phyloP scores from a whole-genome alignment of 176 grass and related monocot species.

The Puya raimondii region DNA sequence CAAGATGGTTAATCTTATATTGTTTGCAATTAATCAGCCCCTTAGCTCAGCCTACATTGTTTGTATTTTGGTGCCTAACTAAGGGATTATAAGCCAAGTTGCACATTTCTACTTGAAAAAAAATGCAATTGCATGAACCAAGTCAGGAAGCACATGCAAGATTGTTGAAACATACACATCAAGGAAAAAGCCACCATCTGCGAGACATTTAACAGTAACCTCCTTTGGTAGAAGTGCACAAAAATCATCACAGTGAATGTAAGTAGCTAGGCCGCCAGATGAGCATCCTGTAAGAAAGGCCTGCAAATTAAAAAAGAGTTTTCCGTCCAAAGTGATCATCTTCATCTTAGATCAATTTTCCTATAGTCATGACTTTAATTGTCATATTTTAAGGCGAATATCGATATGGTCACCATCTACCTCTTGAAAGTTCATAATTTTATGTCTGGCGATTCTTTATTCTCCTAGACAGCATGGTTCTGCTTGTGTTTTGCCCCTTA shows the following conservation, averaged over 20 bases:
- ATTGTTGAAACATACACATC: conserved; percentile 30
- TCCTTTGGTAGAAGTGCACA: conserved; percentile 47
- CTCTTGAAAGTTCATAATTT: too few relatives aligned
- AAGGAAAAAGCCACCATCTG: conserved; percentile 82
- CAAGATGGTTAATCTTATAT: too few relatives aligned
- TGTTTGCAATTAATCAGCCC: too few relatives aligned
- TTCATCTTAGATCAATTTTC: background rate
- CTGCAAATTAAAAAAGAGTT: conserved; percentile 21
- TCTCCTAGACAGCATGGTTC: too few relatives aligned
- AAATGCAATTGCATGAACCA: background rate
- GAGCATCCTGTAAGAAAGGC: conserved; percentile 77
- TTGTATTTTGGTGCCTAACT: background rate
- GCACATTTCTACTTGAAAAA: background rate
- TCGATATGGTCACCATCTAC: too few relatives aligned
- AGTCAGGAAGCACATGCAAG: background rate
- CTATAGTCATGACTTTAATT: background rate
- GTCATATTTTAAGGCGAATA: background rate
- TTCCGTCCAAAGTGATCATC: background rate
- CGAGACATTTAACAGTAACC: conserved; percentile 54
- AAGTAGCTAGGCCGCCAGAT: conserved; percentile 66
- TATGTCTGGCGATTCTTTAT: too few relatives aligned
- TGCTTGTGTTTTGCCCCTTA: too few relatives aligned
- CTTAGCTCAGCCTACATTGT: background rate
- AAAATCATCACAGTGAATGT: conserved; percentile 75
- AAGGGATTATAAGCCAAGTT: background rate